A percentile compares a stretch with the other conserved stretches of the same genome.
phyloP scores from a whole-genome alignment of 1,139 yeast genomes.

The Spathaspora sp. region DNA sequence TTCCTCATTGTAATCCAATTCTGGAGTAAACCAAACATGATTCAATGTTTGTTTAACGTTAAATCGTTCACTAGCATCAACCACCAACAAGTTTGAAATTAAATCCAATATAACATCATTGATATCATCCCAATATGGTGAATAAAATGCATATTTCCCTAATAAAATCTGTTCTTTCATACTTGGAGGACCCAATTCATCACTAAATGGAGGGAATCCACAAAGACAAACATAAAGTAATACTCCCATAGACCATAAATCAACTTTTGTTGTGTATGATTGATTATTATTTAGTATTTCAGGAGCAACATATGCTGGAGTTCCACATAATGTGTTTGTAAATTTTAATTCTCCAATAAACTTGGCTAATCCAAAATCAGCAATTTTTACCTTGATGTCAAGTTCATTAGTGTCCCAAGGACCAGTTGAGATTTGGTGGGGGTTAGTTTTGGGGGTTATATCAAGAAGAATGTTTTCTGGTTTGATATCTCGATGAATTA shows the following conservation, averaged over 20 bases:
- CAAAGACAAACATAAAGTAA: slow-evolving; percentile 72
- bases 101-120: slow-evolving; percentile 64
- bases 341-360: slow-evolving; percentile 75
- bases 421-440: slow-evolving; percentile 58
- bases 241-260: slow-evolving; percentile 81
- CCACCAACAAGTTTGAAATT: slow-evolving; percentile 58
- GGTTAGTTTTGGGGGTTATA: slow-evolving; percentile 44
- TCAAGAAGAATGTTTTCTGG: slow-evolving; percentile 88
- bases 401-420: slow-evolving; percentile 69
- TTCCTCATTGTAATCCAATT: background rate
- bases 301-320: slow-evolving; percentile 84
- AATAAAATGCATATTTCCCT: slow-evolving; percentile 70
- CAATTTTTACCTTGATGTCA: slow-evolving; percentile 68
- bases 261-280: slow-evolving; percentile 69
- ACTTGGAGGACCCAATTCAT: slow-evolving; percentile 74
- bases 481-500: slow-evolving; percentile 85
- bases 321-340: slow-evolving; percentile 78
- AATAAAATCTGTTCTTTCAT: slow-evolving; percentile 71
- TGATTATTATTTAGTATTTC: slow-evolving; percentile 57
- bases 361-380: slow-evolving; percentile 80
- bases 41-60: slow-evolving; percentile 49
- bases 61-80: slow-evolving; percentile 54
- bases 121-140: slow-evolving; percentile 79
- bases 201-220: slow-evolving; percentile 86
- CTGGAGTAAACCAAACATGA: slow-evolving; percentile 62